Evolutionary conservation across 176 grass and related monocot genomes (phyloP).

Genomic region (Hyparrhenia diplandra): DNA sequence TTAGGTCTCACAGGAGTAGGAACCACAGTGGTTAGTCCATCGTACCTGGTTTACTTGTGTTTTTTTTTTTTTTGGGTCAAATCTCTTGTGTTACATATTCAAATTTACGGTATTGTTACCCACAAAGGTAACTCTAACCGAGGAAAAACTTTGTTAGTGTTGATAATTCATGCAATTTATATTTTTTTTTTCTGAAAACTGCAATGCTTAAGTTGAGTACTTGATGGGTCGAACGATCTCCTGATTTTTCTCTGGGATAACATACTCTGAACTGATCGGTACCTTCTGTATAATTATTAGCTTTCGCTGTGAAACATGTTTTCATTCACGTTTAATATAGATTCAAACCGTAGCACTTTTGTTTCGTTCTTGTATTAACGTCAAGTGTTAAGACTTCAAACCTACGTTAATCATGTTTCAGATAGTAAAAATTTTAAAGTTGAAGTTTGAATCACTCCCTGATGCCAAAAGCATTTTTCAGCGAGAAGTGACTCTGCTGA

Average conservation of each 20-base stretch:
- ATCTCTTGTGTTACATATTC: constrained; percentile 24
- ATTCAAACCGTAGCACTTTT: background rate
- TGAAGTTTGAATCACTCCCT: no score
- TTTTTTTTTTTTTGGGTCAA: no score
- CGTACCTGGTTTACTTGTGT: background rate
- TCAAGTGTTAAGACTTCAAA: background rate
- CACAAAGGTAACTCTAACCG: background rate
- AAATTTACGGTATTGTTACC: constrained; percentile 15
- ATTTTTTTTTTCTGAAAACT: background rate
- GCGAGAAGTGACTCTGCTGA: no score
- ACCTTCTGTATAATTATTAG: background rate
- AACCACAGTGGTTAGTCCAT: constrained; percentile 20
- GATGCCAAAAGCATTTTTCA: no score
- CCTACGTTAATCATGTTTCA: no score
- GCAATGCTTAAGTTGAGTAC: background rate
- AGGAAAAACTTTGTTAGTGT: background rate
- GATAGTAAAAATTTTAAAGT: no score
- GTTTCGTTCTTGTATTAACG: background rate
- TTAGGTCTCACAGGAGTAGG: constrained; percentile 28
- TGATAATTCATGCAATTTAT: background rate
- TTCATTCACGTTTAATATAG: background rate
- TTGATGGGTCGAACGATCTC: no score
- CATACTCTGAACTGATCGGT: background rate
- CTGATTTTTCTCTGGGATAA: background rate
- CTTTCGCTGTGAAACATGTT: background rate